phyloP scores from a whole-genome alignment of 495 filamentous ascomycete genomes.

The Rusavskia elegans region DNA sequence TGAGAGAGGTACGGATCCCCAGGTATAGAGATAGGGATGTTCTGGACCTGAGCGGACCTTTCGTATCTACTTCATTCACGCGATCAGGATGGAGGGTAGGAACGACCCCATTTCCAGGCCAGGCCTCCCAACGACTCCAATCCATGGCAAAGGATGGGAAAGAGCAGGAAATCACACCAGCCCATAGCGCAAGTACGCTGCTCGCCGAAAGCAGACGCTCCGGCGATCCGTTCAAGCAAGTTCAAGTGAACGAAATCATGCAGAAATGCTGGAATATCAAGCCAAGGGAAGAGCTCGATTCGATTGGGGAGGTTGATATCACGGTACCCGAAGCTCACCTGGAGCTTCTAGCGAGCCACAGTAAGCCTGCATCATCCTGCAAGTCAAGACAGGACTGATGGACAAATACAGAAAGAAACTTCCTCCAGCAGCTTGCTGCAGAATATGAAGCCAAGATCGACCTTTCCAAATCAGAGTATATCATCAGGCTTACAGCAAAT shows the following conservation, averaged over 20 bases:
- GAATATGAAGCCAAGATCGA: slow-evolving; percentile 28
- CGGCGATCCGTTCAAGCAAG: slow-evolving; percentile 18
- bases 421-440: slow-evolving; percentile 27
- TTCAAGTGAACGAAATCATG: slow-evolving; percentile 24
- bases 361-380: slow-evolving; percentile 4
- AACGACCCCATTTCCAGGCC: neutral
- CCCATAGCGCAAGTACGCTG: neutral
- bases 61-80: neutral
- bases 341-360: slow-evolving; percentile 7
- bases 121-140: slow-evolving; percentile 4
- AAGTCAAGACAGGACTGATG: slow-evolving; percentile 11
- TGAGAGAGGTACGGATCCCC: neutral
- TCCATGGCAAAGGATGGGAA: slow-evolving; percentile 1
- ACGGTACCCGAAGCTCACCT: slow-evolving; percentile 12
- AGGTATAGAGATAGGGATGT: neutral
- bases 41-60: neutral
- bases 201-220: neutral
- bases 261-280: slow-evolving; percentile 29
- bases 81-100: slow-evolving; percentile 7
- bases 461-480: slow-evolving; percentile 17
- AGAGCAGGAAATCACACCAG: neutral
- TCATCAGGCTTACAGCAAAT: slow-evolving; percentile 27
- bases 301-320: slow-evolving; percentile 27
- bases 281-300: slow-evolving; percentile 15
- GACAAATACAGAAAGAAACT: slow-evolving; percentile 19